These are phyloP conservation scores for Pulicaria dysenterica DNA, from an alignment of 129 eudicot genomes.

Conservation along the genomic window DNA sequence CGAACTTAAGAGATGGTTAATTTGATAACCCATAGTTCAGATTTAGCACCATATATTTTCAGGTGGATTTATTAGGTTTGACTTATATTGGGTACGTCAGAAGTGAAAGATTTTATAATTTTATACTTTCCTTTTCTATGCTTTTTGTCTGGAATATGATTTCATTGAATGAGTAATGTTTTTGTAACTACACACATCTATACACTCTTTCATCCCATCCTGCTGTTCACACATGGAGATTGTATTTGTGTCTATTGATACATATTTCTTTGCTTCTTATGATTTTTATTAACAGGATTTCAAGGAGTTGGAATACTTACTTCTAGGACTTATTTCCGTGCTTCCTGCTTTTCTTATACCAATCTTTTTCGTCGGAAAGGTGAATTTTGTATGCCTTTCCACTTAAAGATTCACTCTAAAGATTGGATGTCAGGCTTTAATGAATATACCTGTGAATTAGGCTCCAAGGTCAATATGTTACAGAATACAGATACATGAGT, in stretches of 20 bases:
- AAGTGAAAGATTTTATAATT: neutral
- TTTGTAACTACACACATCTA: no score
- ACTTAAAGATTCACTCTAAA: neutral
- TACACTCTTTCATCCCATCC: no score
- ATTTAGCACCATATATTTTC: neutral
- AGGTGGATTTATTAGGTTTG: neutral
- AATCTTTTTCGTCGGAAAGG: conserved; percentile 74
- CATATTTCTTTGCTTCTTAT: neutral
- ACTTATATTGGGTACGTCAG: neutral
- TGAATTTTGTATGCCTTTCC: conserved; percentile 27
- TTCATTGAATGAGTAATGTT: neutral
- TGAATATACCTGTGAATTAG: neutral
- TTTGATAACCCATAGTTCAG: conserved; percentile 6
- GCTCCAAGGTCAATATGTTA: neutral
- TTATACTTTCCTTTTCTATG: neutral
- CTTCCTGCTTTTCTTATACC: conserved; percentile 85
- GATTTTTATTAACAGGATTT: conserved; percentile 58
- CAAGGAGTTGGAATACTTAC: conserved; percentile 83
- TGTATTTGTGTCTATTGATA: neutral
- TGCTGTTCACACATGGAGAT: neutral
- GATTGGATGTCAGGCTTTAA: neutral
- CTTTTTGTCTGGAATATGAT: neutral
- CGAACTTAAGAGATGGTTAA: neutral
- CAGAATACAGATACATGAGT: neutral
- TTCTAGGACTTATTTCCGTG: conserved; percentile 75